Evolutionary conservation across 495 filamentous ascomycete genomes (phyloP), one percentile per base, ranked within the genome.

Genomic region (Friedmanniomyces simplex): DNA sequence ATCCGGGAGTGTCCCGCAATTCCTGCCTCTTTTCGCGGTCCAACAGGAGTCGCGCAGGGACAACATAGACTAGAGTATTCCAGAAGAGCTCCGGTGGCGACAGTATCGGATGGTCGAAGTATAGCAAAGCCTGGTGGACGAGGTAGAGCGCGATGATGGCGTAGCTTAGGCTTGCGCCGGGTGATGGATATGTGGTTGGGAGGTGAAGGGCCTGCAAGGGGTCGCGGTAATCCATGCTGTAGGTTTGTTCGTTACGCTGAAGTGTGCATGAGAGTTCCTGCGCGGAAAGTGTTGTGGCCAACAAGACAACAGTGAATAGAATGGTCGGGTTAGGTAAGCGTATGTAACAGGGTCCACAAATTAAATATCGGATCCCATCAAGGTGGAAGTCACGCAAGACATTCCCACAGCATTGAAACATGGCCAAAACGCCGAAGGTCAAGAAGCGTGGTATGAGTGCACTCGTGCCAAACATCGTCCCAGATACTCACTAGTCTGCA

Each of bases 31-130:
- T 68, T 50, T 67, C 42, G 8, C 20, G 36, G 52, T 46, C 57
- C 28, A 45, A 54, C 22, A 64, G 48, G 42, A 64, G 37, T 24
- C 59, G 59, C 22, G 46, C n/a, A 21, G 65, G 65, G 2, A 58
- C 83, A 28, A 82, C 26, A 57, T 76, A 76, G 47, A 90, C 78
- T 7, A 87, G 28, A 24, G 73, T 57, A 67, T 86, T 80, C 85
- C 86, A 89, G 24, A 83, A 47, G n/a, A 80, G 64, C 45, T 77
- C 68, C 41, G 45, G 68, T 20, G 66, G 62, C 22, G 54, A 46
- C 11, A 53, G 52, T 14, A 57, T 43, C 8, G 57, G 49, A n/a
- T 54, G 48, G 45, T 63, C 55, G 49, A 66, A 57, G 54, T 66
- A 65, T 20, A 57, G 26, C 14, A 62, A 45, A 14, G 54, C n/a